Conservation (phyloP, 2,329 filamentous ascomycete genomes). For the Talaromyces sp. region DNA sequence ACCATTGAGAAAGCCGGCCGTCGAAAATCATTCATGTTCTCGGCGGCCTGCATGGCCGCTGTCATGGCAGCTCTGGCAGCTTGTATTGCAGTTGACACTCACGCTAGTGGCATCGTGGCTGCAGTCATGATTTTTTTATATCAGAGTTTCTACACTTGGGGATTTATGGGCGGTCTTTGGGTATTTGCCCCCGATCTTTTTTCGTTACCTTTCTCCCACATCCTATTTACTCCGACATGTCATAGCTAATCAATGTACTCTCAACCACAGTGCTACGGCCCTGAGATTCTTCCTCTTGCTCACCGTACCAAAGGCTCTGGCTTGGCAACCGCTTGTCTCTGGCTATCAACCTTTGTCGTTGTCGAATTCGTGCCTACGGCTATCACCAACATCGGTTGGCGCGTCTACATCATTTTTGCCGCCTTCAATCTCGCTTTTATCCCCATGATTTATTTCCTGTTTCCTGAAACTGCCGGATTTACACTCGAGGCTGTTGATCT, state of each 20-base stretch:
- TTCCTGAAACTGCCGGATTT: neutral
- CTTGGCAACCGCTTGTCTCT: conserved; percentile 36
- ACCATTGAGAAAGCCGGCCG: neutral
- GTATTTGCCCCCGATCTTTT: neutral
- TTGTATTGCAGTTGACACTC: neutral
- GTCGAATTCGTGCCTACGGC: conserved; percentile 25
- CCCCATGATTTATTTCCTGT: neutral
- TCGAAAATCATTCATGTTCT: neutral
- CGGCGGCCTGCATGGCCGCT: neutral
- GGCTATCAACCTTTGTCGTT: conserved; percentile 55
- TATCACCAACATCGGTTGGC: neutral
- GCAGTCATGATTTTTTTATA: neutral
- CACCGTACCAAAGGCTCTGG: conserved; percentile 21
- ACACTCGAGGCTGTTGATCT: neutral
- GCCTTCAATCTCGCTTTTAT: neutral
- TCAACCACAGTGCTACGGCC: conserved; percentile 18
- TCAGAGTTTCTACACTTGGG: neutral
- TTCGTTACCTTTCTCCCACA: no score
- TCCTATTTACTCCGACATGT: no score
- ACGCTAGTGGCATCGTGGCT: neutral
- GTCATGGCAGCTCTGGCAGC: neutral
- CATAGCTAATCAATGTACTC: no score
- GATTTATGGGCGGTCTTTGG: neutral
- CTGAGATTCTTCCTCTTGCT: conserved; percentile 22
- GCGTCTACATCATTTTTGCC: neutral